phyloP scores from a whole-genome alignment of 345 rosid species.

The Rhodomyrtus tomentosa region DNA sequence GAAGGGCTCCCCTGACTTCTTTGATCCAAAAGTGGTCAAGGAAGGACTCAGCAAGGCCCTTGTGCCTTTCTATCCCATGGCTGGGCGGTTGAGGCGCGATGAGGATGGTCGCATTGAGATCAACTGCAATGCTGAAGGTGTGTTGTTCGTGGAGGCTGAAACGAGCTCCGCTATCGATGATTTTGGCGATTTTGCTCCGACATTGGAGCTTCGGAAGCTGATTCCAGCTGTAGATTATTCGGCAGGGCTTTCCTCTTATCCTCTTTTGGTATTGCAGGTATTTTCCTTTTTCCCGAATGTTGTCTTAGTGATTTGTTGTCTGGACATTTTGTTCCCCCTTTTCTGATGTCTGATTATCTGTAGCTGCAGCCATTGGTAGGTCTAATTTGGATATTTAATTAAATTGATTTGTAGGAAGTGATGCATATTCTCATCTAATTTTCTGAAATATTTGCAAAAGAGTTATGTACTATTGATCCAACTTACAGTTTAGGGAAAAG shows the following conservation, averaged over 20 bases:
- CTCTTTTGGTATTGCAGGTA: conserved; percentile 91
- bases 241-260: conserved; percentile 53
- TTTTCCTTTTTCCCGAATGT: background rate
- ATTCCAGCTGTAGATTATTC: conserved; percentile 85
- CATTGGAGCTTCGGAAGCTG: conserved; percentile 69
- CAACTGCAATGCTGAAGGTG: conserved; percentile 76
- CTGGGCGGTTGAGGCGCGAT: conserved; percentile 34
- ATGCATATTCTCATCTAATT: background rate
- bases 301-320: background rate
- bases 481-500: background rate
- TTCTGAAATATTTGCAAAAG: background rate
- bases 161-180: conserved; percentile 55
- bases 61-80: conserved; percentile 93
- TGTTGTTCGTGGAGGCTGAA: conserved; percentile 74
- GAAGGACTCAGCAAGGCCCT: conserved; percentile 65
- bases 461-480: background rate
- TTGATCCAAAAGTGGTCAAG: conserved; percentile 49
- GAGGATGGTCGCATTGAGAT: conserved; percentile 83
- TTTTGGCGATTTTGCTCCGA: conserved; percentile 87
- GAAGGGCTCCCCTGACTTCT: conserved; percentile 46
- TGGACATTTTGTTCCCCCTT: background rate
- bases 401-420: background rate
- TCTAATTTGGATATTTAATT: background rate
- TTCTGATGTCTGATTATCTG: background rate
- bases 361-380: background rate